Base-by-base conservation (phyloP, 345 rosid genomes). In the Zanthoxylum bungeanum region DNA sequence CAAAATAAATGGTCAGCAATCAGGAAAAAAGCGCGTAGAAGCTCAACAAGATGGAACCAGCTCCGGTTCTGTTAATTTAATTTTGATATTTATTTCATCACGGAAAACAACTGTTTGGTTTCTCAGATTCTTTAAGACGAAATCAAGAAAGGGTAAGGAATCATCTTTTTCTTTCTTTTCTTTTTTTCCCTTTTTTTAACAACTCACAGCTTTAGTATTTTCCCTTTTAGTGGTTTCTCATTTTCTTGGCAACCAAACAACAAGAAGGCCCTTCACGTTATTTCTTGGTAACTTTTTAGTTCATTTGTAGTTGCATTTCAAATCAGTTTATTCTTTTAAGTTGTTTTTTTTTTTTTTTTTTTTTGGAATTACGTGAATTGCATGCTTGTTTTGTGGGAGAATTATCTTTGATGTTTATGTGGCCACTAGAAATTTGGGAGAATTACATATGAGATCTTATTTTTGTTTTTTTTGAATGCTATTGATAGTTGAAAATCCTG, bases 171-270 rank as follows among this genome's bases (percentile, higher is more conserved):
- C n/a, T n/a, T n/a, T n/a, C n/a, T n/a, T n/a, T n/a, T n/a, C n/a
- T n/a, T n/a, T n/a, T n/a, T n/a, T n/a, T n/a, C n/a, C n/a, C n/a
- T n/a, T n/a, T n/a, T n/a, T n/a, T n/a, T n/a, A n/a, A n/a, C n/a
- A n/a, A n/a, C n/a, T n/a, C n/a, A n/a, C n/a, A n/a, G n/a, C 2
- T 9, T 19, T 31, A 3, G 40, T 30, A 28, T 17, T 33, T 39
- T 33, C 4, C 19, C 60, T 36, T 49, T 5, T 3, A 19, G 30
- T 30, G 47, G 34, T 28, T 17, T 44, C 19, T 17, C 12, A 16
- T 9, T 55, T 58, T 70, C 66, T 46, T 7, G 44, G 25, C 37
- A 16, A 8, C 72, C 70, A 51, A 64, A 22, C 70, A 52, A 3
- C 47, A 42, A 42, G 17, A 42, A 42, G 60, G 46, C 51, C 34